Conservation (phyloP, 306 rosid species). For the Prunus mume region DNA sequence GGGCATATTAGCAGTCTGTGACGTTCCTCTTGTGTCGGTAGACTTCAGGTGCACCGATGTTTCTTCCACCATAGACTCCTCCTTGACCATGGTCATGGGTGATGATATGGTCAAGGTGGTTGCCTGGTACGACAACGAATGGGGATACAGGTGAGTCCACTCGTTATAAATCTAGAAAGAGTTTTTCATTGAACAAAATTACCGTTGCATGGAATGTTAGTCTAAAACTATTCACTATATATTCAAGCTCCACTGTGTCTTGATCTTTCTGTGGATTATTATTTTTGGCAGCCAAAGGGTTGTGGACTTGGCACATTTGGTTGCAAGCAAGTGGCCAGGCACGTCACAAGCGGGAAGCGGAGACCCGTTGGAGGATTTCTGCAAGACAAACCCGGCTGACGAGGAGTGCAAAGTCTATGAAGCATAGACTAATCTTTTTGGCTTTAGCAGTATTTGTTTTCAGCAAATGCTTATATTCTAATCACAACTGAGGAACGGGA, state of each 20-base stretch:
- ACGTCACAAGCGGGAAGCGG: conserved; percentile 43
- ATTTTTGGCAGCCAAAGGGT: conserved; percentile 83
- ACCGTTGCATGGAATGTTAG: neutral
- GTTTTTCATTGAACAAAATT: neutral
- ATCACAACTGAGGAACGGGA: neutral
- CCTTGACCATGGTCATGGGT: conserved; percentile 98
- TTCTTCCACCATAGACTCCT: conserved; percentile 89
- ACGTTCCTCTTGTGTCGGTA: conserved; percentile 85
- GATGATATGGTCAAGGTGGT: conserved; percentile 99
- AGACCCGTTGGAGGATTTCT: conserved; percentile 95
- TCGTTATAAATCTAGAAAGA: neutral
- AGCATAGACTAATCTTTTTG: conserved; percentile 34
- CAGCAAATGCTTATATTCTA: conserved; percentile 13
- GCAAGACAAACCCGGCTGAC: conserved; percentile 86
- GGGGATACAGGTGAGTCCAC: conserved; percentile 92
- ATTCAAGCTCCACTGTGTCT: neutral
- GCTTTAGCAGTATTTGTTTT: conserved; percentile 16
- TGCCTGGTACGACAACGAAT: conserved; percentile 99
- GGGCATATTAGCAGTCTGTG: conserved; percentile 91
- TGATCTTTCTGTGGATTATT: neutral
- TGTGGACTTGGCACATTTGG: conserved; percentile 92
- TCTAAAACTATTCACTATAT: too few relatives aligned
- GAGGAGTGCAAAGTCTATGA: conserved; percentile 97
- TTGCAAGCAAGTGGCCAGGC: conserved; percentile 89
- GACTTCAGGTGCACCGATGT: conserved; percentile 93